Conservation (phyloP, 83 land plant species). For the Isoetes engelmannii region DNA sequence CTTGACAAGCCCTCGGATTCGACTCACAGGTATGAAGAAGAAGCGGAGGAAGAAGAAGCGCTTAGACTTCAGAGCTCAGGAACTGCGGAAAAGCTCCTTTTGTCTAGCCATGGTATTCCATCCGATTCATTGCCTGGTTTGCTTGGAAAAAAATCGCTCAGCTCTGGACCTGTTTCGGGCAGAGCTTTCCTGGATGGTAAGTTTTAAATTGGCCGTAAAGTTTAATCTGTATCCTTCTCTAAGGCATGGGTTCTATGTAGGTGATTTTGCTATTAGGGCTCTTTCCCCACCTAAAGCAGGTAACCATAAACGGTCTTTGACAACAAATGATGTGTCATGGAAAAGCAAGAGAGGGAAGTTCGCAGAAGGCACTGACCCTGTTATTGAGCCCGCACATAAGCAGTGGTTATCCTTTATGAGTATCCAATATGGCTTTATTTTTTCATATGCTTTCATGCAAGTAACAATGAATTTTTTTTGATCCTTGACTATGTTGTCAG, state of each 20-base stretch:
- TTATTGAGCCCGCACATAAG: background rate
- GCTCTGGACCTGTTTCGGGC: no score
- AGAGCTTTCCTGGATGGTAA: no score
- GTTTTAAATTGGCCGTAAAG: no score
- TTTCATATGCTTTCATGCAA: conserved; percentile 27
- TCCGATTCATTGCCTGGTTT: no score
- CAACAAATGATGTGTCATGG: conserved; percentile 3
- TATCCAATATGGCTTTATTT: conserved; percentile 3
- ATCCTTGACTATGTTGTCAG: conserved; percentile 2
- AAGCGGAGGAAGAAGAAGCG: background rate
- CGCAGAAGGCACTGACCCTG: conserved; percentile 1
- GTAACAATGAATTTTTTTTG: background rate
- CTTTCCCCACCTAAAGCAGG: no score
- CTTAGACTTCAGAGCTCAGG: background rate
- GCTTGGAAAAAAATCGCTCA: no score
- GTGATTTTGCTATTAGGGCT: no score
- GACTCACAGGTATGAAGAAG: background rate
- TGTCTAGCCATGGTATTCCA: no score
- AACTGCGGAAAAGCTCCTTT: background rate
- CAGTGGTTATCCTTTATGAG: conserved; percentile 7
- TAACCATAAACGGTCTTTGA: no score
- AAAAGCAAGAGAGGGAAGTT: conserved; percentile 23
- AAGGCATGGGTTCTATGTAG: no score
- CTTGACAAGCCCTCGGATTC: background rate
- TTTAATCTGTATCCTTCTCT: no score